These are phyloP conservation scores for Arachis monticola DNA, from an alignment of 331 rosid species.

Conservation along the genomic window DNA sequence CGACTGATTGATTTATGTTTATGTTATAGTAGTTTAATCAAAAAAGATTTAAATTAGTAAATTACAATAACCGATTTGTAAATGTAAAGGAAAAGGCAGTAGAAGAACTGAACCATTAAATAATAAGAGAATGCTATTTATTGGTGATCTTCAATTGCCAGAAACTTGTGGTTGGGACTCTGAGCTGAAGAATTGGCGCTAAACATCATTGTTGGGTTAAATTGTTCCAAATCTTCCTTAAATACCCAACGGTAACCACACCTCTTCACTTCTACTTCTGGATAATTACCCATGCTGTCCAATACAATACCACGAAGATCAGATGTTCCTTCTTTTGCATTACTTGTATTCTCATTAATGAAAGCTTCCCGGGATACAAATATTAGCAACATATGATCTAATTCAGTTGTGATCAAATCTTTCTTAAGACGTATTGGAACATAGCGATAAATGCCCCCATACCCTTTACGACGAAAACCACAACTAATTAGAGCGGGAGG, in stretches of 20 bases:
- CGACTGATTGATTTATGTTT: no score
- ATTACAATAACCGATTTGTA: no score
- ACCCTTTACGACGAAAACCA: not conserved
- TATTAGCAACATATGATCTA: not conserved
- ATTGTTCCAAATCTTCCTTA: slow-evolving; percentile 2
- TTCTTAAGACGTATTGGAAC: not conserved
- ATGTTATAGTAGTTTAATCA: not conserved
- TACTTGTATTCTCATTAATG: not conserved
- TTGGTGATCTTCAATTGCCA: not conserved
- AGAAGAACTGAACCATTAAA: no score
- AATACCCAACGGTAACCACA: slow-evolving; percentile 24
- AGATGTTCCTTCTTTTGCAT: not conserved
- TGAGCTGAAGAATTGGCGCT: not conserved
- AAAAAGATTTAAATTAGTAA: no score
- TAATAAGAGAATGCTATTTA: no score
- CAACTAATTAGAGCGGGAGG: no score
- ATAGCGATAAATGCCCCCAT: not conserved
- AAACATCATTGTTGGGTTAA: not conserved
- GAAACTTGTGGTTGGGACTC: not conserved
- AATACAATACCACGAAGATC: not conserved
- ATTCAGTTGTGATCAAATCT: slow-evolving; percentile 3
- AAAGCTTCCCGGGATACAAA: not conserved
- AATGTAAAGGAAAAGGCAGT: no score
- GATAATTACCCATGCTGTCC: rapidly evolving
- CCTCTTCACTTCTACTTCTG: not conserved